A percentile compares a stretch with the other conserved stretches of the same genome.
Evolutionary conservation across 352 stramenopile genomes (phyloP).

Genomic region (Pelagophyceae sp.): DNA sequence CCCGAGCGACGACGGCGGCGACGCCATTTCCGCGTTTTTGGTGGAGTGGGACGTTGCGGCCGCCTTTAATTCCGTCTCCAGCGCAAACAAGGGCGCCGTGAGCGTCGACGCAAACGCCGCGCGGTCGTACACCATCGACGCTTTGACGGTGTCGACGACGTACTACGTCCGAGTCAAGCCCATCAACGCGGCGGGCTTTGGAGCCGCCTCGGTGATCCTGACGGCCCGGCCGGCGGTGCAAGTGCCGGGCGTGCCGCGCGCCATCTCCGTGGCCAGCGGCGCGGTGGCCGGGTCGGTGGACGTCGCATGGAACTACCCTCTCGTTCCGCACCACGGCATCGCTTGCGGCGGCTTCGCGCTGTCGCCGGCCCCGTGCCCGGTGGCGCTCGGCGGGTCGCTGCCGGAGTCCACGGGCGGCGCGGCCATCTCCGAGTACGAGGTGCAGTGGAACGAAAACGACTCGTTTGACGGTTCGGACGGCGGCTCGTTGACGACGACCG

Average conservation of each 20-base stretch:
- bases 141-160: constrained; percentile 37
- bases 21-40: constrained; percentile 70
- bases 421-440: constrained; percentile 41
- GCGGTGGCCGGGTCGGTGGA: constrained; percentile 34
- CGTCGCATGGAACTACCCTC: constrained; percentile 40
- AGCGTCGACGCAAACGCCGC: constrained; percentile 32
- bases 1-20: constrained; percentile 72
- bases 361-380: constrained; percentile 37
- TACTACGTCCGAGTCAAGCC: constrained; percentile 41
- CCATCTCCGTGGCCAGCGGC: constrained; percentile 25
- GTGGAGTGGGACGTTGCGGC: constrained; percentile 80
- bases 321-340: constrained; percentile 38
- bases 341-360: constrained; percentile 32
- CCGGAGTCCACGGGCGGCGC: constrained; percentile 39
- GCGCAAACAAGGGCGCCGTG: constrained; percentile 48
- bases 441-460: constrained; percentile 40
- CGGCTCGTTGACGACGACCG: constrained; percentile 29
- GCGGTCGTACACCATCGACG: constrained; percentile 37
- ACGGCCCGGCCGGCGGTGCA: constrained; percentile 35
- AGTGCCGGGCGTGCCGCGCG: constrained; percentile 39
- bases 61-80: constrained; percentile 67
- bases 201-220: constrained; percentile 30
- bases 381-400: constrained; percentile 41
- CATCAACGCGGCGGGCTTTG: constrained; percentile 41
- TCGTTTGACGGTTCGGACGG: constrained; percentile 43